Evolutionary conservation across 176 grass and related monocot genomes (phyloP).

Genomic region (Oryza australiensis): DNA sequence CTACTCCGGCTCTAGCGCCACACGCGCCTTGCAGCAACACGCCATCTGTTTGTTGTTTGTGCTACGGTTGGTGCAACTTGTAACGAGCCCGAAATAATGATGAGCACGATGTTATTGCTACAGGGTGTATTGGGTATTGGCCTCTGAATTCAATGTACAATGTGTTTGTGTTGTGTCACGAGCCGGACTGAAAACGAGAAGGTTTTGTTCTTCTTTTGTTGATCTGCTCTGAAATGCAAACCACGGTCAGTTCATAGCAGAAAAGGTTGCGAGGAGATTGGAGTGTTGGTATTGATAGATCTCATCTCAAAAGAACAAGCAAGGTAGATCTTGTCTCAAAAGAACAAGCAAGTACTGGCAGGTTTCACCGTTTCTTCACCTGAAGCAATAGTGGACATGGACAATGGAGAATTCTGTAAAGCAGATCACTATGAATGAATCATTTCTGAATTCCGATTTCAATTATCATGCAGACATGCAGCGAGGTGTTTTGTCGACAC

Average conservation of each 20-base stretch:
- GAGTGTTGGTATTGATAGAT: too few relatives aligned
- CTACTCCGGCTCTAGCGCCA: constrained; percentile 63
- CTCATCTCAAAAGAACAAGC: too few relatives aligned
- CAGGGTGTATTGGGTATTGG: not conserved
- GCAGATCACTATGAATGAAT: not conserved
- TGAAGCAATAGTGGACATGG: not conserved
- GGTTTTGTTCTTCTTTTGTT: not conserved
- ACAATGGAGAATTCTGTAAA: not conserved
- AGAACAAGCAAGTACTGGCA: too few relatives aligned
- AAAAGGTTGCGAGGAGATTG: not conserved
- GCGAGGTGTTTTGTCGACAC: not conserved
- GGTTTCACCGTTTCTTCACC: not conserved
- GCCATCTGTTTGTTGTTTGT: not conserved
- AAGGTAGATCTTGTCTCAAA: too few relatives aligned
- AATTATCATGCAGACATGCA: not conserved
- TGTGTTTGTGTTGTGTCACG: not conserved
- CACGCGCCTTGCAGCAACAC: not conserved
- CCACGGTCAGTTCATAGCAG: too few relatives aligned
- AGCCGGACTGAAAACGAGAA: not conserved
- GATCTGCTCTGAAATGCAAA: too few relatives aligned
- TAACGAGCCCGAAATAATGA: not conserved
- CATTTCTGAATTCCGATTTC: not conserved
- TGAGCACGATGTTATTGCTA: not conserved
- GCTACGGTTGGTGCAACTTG: not conserved
- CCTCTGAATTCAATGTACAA: not conserved